Evolutionary conservation across 2,329 filamentous ascomycete species (phyloP).

Genomic region (Ophiostoma sp.): DNA sequence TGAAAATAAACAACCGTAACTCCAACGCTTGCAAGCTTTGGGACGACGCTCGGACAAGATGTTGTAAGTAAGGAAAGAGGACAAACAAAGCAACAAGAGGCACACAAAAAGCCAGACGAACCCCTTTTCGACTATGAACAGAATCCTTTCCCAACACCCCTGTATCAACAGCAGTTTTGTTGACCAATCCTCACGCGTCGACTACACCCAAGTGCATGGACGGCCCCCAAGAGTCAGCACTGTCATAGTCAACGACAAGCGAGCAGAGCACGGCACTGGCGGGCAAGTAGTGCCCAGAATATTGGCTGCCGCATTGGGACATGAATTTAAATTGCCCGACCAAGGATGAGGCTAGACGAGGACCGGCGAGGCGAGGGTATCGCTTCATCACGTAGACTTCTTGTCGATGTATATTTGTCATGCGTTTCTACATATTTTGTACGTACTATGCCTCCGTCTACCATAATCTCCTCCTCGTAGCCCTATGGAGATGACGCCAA

Average conservation of each 20-base stretch:
- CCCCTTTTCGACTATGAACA: neutral
- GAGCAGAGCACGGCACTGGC: neutral
- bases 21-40: too few relatives aligned
- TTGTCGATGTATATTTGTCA: neutral
- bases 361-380: neutral
- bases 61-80: neutral
- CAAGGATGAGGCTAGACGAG: neutral
- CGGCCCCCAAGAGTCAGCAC: neutral
- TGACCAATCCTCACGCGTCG: neutral
- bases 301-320: neutral
- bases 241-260: neutral
- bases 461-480: neutral
- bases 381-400: neutral
- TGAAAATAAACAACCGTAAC: neutral
- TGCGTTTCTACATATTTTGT: neutral
- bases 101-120: neutral
- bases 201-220: neutral
- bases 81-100: neutral
- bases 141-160: neutral
- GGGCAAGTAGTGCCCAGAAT: neutral
- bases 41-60: too few relatives aligned
- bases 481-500: neutral
- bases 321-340: neutral
- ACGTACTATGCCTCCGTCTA: neutral
- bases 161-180: too few relatives aligned